Evolutionary conservation across 306 rosid genomes (phyloP).

Genomic region (Elaeagnus macrophylla): DNA sequence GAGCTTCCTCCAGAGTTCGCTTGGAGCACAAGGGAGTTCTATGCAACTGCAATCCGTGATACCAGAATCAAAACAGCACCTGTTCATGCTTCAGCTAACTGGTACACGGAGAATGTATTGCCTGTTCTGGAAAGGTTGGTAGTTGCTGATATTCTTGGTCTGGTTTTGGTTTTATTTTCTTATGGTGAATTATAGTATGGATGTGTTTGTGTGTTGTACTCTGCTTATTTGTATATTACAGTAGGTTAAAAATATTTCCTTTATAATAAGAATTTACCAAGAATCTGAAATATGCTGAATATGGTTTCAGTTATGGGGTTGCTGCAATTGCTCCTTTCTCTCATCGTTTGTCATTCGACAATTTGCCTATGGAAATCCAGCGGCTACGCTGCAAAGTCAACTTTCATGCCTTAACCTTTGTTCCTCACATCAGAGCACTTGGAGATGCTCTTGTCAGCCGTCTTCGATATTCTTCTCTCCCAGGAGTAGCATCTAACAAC

Average conservation of each 20-base stretch:
- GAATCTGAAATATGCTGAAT: constrained; percentile 7
- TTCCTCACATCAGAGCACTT: constrained; percentile 73
- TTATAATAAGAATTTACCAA: constrained; percentile 1
- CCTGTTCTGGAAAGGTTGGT: constrained; percentile 83
- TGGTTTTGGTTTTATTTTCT: no score
- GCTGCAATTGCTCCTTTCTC: constrained; percentile 96
- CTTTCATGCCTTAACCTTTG: constrained; percentile 80
- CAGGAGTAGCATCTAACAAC: constrained; percentile 25
- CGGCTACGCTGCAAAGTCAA: constrained; percentile 88
- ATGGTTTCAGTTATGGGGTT: constrained; percentile 58
- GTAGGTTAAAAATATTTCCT: neutral
- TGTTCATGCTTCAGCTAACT: constrained; percentile 76
- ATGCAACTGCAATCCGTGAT: constrained; percentile 59
- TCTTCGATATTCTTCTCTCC: constrained; percentile 49
- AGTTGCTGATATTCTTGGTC: no score
- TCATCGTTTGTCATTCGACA: constrained; percentile 87
- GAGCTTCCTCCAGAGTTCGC: constrained; percentile 79
- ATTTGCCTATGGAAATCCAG: constrained; percentile 81
- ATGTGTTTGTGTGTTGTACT: neutral
- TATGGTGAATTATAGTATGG: neutral
- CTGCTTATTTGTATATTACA: neutral
- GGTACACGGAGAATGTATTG: constrained; percentile 85
- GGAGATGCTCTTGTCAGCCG: constrained; percentile 82
- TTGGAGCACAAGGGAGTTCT: constrained; percentile 93
- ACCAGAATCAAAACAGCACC: constrained; percentile 92